A percentile compares a stretch with the other conserved stretches of the same genome.
These are phyloP conservation scores for Fistulifera solaris DNA, from an alignment of 108 stramenopile species.

Conservation along the genomic window DNA sequence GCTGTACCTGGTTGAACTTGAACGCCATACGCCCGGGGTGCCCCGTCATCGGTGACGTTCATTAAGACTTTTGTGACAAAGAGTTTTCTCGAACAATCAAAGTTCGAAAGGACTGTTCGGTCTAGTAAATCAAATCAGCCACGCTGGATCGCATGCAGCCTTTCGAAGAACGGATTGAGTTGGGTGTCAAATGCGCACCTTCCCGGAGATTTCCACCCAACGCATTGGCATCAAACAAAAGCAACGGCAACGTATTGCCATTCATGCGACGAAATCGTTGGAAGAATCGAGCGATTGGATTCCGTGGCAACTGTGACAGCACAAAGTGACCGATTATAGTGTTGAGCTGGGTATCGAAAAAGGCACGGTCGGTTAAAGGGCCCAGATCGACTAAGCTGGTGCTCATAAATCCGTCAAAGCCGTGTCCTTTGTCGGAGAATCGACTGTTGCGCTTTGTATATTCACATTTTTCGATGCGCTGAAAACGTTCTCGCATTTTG, in stretches of 20 bases:
- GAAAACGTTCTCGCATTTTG: slow-evolving; percentile 2
- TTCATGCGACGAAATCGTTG: not conserved
- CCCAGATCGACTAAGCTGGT: not conserved
- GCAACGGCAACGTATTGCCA: not conserved
- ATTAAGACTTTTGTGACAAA: not conserved
- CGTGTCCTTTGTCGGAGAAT: not conserved
- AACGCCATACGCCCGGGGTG: too few relatives aligned
- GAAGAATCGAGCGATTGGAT: not conserved
- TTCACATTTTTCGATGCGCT: not conserved
- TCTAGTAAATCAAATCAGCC: not conserved
- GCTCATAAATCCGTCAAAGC: slow-evolving; percentile 1
- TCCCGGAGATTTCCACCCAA: not conserved
- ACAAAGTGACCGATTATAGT: not conserved
- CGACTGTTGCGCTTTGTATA: not conserved
- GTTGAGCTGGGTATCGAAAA: not conserved
- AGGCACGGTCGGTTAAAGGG: not conserved
- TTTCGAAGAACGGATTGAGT: not conserved
- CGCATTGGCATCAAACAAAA: not conserved
- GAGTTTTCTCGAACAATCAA: not conserved
- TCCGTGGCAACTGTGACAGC: not conserved
- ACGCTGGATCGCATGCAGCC: not conserved
- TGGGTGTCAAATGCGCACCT: not conserved
- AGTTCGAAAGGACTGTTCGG: not conserved
- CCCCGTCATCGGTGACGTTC: not conserved
- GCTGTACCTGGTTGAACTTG: not conserved